A percentile compares a stretch with the other conserved stretches of the same genome.
Conservation (phyloP, 495 filamentous ascomycete genomes). For the Podospora fimiseda region DNA sequence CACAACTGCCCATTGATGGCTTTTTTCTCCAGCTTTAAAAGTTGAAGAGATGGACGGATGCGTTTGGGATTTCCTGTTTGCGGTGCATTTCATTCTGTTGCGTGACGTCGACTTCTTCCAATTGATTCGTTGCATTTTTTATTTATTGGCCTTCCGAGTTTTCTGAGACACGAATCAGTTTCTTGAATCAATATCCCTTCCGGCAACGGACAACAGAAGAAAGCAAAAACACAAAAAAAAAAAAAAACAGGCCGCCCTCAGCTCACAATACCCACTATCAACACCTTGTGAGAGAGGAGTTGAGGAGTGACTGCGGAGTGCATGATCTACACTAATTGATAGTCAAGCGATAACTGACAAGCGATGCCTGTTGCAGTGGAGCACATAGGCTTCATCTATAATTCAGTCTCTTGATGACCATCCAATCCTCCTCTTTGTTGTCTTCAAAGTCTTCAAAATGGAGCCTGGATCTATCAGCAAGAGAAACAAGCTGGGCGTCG, state of each 20-base stretch:
- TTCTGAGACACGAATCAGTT: neutral
- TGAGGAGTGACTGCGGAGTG: slow-evolving; percentile 1
- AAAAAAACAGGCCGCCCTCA: neutral
- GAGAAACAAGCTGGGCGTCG: slow-evolving; percentile 59
- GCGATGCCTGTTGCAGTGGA: slow-evolving; percentile 8
- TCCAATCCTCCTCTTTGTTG: too few relatives aligned
- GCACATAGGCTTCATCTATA: neutral
- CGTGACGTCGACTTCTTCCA: slow-evolving; percentile 17
- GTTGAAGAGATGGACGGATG: too few relatives aligned
- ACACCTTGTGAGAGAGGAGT: neutral
- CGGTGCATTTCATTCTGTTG: slow-evolving; percentile 3
- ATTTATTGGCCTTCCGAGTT: neutral
- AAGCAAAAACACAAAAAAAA: too few relatives aligned
- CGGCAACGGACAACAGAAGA: too few relatives aligned
- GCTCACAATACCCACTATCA: neutral
- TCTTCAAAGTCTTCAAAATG: slow-evolving; percentile 18
- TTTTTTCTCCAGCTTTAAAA: neutral
- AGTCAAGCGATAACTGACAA: neutral
- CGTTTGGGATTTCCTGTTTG: slow-evolving; percentile 8
- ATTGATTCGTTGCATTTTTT: neutral
- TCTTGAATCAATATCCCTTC: neutral
- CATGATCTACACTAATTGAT: slow-evolving; percentile 4
- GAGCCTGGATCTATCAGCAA: slow-evolving; percentile 27
- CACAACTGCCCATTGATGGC: neutral
- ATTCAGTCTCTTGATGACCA: neutral